Base-by-base conservation (phyloP, 495 filamentous ascomycete species). In the Penicillium verhagenii region DNA sequence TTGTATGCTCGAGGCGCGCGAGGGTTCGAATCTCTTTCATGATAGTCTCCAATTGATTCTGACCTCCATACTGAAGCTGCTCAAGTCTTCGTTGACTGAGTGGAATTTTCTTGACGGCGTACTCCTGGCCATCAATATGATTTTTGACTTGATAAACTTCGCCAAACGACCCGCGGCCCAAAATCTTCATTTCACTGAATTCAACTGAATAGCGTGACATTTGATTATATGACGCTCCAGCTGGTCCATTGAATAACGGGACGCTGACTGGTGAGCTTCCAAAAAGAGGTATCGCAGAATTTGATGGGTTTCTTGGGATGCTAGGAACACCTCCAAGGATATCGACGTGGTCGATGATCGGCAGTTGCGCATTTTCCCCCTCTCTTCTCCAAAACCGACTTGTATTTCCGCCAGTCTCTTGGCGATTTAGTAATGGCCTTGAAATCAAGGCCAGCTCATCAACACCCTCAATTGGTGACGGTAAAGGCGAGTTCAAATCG, bases 51-150 rank as follows among this genome's bases (percentile, higher is more conserved):
- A 81, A 65, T 16, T 76, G 71, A 26, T 77, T 73, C 46, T 77
- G 62, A 21, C 67, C 74, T 6, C 79, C 78, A 48, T 67, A 69
- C 21, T 74, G 73, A 39, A 81, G 56, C 51, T 79, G 70, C 28
- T 75, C 70, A 9, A 80, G 65, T 10, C 78, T 69, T 52, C 61
- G 70, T 31, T 77, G 72, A 26, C 72, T 79, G 13, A 82, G 65
- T 11, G 77, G 73, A 10, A 82, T 77, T 52, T 80, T 82, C 56
- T 82, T 82, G 45, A 82, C 66, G 0, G 79, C 79, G 53, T 82
- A 82, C 29, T 70, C 64, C 47, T 77, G 77, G 3, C 73, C 75
- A 48, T 82, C 79, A 6, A 82, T 72, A 33, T 76, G 72, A 40
- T 82, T 79, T 14, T 59, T 72, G 33, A 76, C 79, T 38, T 79